These are phyloP conservation scores for Fusarium euwallaceae DNA, from an alignment of 2,329 filamentous ascomycete genomes.

Conservation along the genomic window DNA sequence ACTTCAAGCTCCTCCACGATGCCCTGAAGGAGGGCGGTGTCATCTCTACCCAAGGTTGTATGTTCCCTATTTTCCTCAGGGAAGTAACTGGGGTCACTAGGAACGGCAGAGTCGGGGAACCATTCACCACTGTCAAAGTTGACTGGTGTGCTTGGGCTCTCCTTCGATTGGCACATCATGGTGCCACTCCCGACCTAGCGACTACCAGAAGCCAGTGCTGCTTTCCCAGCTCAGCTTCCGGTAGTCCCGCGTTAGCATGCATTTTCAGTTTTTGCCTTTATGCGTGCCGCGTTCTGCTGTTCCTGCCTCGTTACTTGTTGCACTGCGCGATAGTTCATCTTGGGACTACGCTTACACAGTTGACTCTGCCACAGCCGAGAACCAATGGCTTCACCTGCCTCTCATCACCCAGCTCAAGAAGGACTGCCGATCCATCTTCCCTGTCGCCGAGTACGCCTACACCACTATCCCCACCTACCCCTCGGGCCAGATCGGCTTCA, in stretches of 20 bases:
- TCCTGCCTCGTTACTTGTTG: slow-evolving; percentile 36
- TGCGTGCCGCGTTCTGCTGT: slow-evolving; percentile 39
- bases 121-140: slow-evolving; percentile 35
- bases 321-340: slow-evolving; percentile 20
- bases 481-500: slow-evolving; percentile 99
- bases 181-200: slow-evolving; percentile 49
- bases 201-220: slow-evolving; percentile 56
- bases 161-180: slow-evolving; percentile 44
- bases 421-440: slow-evolving; percentile 97
- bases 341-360: slow-evolving; percentile 35
- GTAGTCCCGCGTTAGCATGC: slow-evolving; percentile 54
- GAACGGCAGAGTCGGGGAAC: slow-evolving; percentile 48
- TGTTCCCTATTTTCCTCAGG: slow-evolving; percentile 76
- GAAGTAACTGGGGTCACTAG: slow-evolving; percentile 55
- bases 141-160: slow-evolving; percentile 28
- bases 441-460: slow-evolving; percentile 97
- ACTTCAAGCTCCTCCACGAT: slow-evolving; percentile 93
- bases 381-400: slow-evolving; percentile 97
- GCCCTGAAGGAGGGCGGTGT: slow-evolving; percentile 96
- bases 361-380: slow-evolving; percentile 78
- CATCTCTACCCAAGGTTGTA: slow-evolving; percentile 99
- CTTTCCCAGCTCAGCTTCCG: slow-evolving; percentile 54
- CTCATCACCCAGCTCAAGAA: slow-evolving; percentile 97
- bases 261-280: slow-evolving; percentile 26
- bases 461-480: slow-evolving; percentile 99